A percentile compares a stretch with the other conserved stretches of the same genome.
Evolutionary conservation across 768 basidiomycete genomes (phyloP).

Genomic region (Tulasnella sp.): DNA sequence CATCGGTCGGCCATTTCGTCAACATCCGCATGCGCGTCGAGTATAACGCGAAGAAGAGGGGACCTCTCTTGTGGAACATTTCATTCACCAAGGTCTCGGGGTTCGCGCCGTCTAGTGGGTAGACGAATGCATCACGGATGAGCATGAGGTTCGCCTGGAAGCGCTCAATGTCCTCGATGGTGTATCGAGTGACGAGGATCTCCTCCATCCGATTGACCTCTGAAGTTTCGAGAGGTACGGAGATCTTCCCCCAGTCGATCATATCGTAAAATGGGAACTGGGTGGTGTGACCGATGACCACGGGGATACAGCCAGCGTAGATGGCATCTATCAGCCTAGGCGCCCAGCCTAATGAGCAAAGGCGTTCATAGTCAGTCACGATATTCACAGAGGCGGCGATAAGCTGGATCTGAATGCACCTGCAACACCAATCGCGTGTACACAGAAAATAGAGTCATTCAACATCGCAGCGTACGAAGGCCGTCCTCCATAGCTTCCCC

Average conservation of each 20-base stretch:
- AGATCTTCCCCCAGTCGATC: slow-evolving; percentile 32
- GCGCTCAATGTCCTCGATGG: slow-evolving; percentile 24
- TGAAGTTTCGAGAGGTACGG: slow-evolving; percentile 28
- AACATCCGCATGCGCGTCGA: slow-evolving; percentile 27
- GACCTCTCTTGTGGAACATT: slow-evolving; percentile 23
- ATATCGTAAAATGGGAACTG: slow-evolving; percentile 31
- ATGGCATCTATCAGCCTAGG: slow-evolving; percentile 31
- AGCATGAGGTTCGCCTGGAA: slow-evolving; percentile 30
- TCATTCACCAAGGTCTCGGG: slow-evolving; percentile 24
- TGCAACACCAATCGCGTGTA: slow-evolving; percentile 26
- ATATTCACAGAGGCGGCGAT: too few species aligned
- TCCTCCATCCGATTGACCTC: slow-evolving; percentile 30
- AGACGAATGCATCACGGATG: slow-evolving; percentile 31
- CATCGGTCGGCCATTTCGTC: slow-evolving; percentile 25
- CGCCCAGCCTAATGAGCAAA: slow-evolving; percentile 25
- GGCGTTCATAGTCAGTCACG: not conserved
- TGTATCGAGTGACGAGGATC: slow-evolving; percentile 27
- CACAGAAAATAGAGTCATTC: slow-evolving; percentile 25
- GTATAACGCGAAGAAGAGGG: slow-evolving; percentile 30
- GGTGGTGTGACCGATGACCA: slow-evolving; percentile 30
- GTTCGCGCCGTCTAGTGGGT: slow-evolving; percentile 26
- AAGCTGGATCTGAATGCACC: not conserved
- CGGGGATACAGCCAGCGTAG: slow-evolving; percentile 34
- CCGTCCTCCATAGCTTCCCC: slow-evolving; percentile 22
- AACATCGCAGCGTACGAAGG: slow-evolving; percentile 25